These are phyloP conservation scores for Hypoxylon sp. DNA, from an alignment of 2,329 filamentous ascomycete species.

Conservation along the genomic window DNA sequence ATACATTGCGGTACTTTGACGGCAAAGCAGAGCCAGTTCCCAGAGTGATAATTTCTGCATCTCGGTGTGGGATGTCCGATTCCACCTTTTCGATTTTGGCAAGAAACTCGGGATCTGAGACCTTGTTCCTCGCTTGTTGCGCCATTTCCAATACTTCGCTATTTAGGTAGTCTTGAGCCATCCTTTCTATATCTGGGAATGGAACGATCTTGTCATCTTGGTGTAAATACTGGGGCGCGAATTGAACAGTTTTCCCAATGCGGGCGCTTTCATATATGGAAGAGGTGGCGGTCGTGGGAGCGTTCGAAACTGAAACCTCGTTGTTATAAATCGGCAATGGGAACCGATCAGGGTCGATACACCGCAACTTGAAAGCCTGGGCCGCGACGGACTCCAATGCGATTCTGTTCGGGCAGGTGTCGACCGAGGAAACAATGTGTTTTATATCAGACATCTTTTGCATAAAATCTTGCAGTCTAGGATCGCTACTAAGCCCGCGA, in stretches of 20 bases:
- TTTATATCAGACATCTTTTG: constrained; percentile 70
- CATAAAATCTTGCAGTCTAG: constrained; percentile 79
- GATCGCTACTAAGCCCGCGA: constrained; percentile 73
- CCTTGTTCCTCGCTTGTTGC: constrained; percentile 58
- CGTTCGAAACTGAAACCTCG: constrained; percentile 52
- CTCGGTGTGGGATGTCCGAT: constrained; percentile 77
- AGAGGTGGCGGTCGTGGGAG: constrained; percentile 29
- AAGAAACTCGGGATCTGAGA: constrained; percentile 48
- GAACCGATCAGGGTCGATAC: constrained; percentile 82
- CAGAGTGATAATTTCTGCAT: constrained; percentile 87
- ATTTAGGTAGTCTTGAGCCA: constrained; percentile 59
- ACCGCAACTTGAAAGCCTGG: constrained; percentile 77
- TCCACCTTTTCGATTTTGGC: constrained; percentile 64
- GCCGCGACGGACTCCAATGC: constrained; percentile 76
- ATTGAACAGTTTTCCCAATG: constrained; percentile 61
- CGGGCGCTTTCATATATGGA: constrained; percentile 59
- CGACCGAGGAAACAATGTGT: constrained; percentile 83
- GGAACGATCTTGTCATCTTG: constrained; percentile 64
- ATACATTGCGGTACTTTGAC: constrained; percentile 96
- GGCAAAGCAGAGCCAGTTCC: constrained; percentile 93
- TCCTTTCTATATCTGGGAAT: constrained; percentile 63
- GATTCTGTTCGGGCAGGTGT: constrained; percentile 82
- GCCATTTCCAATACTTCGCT: constrained; percentile 68
- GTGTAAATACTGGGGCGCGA: constrained; percentile 64
- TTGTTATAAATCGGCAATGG: constrained; percentile 77